Conservation (phyloP, 805 yeast genomes). For the Maudiozyma barnettii region DNA sequence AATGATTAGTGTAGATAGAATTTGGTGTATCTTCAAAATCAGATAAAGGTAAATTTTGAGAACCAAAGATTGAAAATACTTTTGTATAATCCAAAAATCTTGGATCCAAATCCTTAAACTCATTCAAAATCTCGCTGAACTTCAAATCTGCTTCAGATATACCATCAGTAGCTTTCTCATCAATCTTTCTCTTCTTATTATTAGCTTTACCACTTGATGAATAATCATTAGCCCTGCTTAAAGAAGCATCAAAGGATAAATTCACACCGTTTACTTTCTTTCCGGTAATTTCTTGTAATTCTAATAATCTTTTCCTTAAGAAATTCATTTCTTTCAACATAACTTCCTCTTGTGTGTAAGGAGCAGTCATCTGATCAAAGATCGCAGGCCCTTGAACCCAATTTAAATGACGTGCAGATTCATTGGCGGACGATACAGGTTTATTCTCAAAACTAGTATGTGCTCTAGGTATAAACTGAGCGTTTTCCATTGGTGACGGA, state of each 20-base stretch:
- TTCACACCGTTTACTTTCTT: conserved; percentile 12
- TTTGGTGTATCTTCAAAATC: conserved; percentile 17
- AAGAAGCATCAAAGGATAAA: conserved; percentile 7
- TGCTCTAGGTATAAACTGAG: conserved; percentile 21
- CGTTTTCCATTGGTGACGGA: conserved; percentile 14
- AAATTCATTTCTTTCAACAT: conserved; percentile 22
- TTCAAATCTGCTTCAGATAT: not conserved
- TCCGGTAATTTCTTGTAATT: conserved; percentile 26
- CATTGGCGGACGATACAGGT: conserved; percentile 16
- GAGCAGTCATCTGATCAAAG: conserved; percentile 18
- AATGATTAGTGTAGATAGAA: conserved; percentile 16
- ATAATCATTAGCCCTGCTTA: conserved; percentile 2
- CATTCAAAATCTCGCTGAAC: conserved; percentile 9
- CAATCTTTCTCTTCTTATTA: not conserved
- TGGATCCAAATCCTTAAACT: conserved; percentile 24
- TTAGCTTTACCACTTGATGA: conserved; percentile 2
- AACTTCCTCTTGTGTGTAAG: conserved; percentile 20
- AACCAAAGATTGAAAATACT: conserved; percentile 14
- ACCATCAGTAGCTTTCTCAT: not conserved
- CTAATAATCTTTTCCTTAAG: conserved; percentile 20
- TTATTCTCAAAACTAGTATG: conserved; percentile 17
- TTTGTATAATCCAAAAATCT: conserved; percentile 18
- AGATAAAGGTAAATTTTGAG: conserved; percentile 4
- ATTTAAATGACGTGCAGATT: conserved; percentile 12
- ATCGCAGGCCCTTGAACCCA: conserved; percentile 28